Base-by-base conservation (phyloP, 2,329 filamentous ascomycete genomes). In the Xylariales sp. region DNA sequence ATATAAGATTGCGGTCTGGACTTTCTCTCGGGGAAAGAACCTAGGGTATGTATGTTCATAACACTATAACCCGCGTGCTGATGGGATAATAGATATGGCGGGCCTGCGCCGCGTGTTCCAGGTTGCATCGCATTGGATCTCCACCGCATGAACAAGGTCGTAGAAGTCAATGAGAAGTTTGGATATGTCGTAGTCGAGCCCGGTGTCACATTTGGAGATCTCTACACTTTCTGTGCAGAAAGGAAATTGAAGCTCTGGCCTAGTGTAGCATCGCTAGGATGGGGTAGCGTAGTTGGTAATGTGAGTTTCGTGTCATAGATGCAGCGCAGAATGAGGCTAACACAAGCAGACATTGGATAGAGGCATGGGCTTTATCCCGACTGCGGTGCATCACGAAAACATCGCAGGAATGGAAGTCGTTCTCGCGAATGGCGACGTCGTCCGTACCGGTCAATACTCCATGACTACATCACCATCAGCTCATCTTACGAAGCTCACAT, bases 221-320 rank as follows among this genome's bases (percentile, higher is more conserved):
- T 85, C 2, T 82, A 83, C 64, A 71, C 77, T 7, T 78, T 82
- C 69, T 81, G 82, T 66, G 75, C 76, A 23, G 77, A 80, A 59
- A 74, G 80, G 41, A 75, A 78, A 68, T 77, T 82, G 61, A 80
- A 78, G 61, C 78, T 85, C 5, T 85, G 83, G 84, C 81, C 83
- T 1, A 82, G 81, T 67, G 80, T 80, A 16, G 82, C 84, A 0
- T 83, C 82, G 30, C 77, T 86, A 8, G 84, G 83, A 32, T 85
- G 84, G 76, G 84, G 84, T 1, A 81, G 79, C 39, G 79, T 86
- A 4, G 72, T 86, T 28, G 84, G 84, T 1, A 86, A 86, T 71
- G 78, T 80, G 64, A 34, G 79, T 76, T 34, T 60, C 43, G 46
- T 14, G 23, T 3, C 10, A 18, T 39, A 14, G 23, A 34, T 36